phyloP scores from a whole-genome alignment of 2,329 filamentous ascomycete genomes.

The Colletotrichum neosansevieriae region DNA sequence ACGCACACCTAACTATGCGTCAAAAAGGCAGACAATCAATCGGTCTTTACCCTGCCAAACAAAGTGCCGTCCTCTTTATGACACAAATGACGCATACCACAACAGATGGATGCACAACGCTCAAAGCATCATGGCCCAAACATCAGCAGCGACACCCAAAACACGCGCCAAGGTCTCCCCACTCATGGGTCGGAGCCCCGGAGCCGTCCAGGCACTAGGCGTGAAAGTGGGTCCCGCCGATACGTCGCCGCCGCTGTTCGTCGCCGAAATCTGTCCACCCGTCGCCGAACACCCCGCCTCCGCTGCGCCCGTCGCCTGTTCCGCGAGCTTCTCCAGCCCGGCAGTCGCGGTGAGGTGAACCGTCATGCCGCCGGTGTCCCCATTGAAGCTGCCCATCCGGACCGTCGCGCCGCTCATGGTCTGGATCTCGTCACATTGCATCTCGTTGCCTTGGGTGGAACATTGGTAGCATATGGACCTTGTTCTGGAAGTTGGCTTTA shows the following conservation, averaged over 20 bases:
- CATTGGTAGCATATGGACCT: slow-evolving; percentile 20
- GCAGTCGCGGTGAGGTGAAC: slow-evolving; percentile 53
- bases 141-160: slow-evolving; percentile 43
- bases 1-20: too few species aligned
- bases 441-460: not conserved
- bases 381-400: not conserved
- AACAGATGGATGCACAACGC: not conserved
- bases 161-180: slow-evolving; percentile 52
- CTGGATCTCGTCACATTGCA: not conserved
- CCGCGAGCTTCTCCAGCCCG: slow-evolving; percentile 51
- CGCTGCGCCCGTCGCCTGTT: slow-evolving; percentile 22
- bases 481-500: not conserved
- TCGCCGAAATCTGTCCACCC: not conserved
- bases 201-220: slow-evolving; percentile 46
- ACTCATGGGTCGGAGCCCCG: slow-evolving; percentile 47
- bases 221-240: slow-evolving; percentile 33
- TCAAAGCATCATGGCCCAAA: slow-evolving; percentile 49
- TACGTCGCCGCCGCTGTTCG: not conserved
- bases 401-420: slow-evolving; percentile 10
- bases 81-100: too few species aligned
- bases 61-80: too few species aligned
- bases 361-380: slow-evolving; percentile 29
- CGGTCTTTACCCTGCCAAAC: too few species aligned
- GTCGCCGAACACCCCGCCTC: not conserved
- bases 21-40: too few species aligned